Percentiles rank a stretch among this genome's conserved stretches.
Evolutionary conservation across 2,329 filamentous ascomycete species (phyloP).

Genomic region (Fonsecaea nubica): DNA sequence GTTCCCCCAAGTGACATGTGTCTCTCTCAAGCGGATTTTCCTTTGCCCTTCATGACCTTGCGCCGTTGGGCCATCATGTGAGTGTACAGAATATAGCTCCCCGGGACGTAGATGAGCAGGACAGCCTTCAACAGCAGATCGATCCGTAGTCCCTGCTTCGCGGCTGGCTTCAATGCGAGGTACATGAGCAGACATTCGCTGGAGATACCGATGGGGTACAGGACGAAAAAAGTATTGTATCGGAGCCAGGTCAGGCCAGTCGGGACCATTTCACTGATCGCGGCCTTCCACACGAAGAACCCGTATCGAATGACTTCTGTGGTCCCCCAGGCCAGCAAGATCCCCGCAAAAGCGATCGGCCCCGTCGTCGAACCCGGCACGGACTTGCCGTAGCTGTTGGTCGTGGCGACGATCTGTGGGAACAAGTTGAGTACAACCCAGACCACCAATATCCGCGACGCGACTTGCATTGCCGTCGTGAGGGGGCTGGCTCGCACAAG

Average conservation of each 20-base stretch:
- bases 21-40: constrained; percentile 49
- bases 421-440: constrained; percentile 82
- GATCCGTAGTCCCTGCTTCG: constrained; percentile 58
- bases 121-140: constrained; percentile 69
- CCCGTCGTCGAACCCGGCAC: constrained; percentile 32
- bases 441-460: constrained; percentile 83
- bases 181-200: constrained; percentile 86
- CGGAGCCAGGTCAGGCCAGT: constrained; percentile 76
- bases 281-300: constrained; percentile 81
- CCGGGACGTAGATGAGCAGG: constrained; percentile 78
- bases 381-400: constrained; percentile 40
- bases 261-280: constrained; percentile 62
- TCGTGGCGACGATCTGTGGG: constrained; percentile 72
- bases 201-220: constrained; percentile 90
- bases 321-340: constrained; percentile 79
- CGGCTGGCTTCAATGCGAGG: constrained; percentile 67
- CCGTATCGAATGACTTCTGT: constrained; percentile 94
- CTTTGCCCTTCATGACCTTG: constrained; percentile 73
- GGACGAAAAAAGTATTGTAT: constrained; percentile 85
- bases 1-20: background rate
- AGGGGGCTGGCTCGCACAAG: constrained; percentile 83
- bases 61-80: constrained; percentile 93
- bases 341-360: constrained; percentile 50
- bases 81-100: constrained; percentile 84
- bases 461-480: constrained; percentile 90